phyloP scores from a whole-genome alignment of 148 eudicot species.

The Linanthus parryae region DNA sequence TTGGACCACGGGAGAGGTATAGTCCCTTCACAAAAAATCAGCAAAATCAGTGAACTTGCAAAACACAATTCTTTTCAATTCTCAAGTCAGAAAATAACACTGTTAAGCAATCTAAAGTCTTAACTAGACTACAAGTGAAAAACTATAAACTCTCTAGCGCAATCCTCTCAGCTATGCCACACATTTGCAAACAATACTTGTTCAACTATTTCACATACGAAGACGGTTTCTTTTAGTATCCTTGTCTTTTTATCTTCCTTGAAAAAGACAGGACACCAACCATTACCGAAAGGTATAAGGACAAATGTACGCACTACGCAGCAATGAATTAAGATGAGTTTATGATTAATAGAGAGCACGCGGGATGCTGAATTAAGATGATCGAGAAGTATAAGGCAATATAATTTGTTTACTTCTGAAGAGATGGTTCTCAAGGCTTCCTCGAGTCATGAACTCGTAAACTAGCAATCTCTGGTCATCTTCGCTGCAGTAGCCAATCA shows the following conservation, averaged over 20 bases:
- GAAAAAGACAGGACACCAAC: too few relatives aligned
- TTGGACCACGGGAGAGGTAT: slow-evolving; percentile 91
- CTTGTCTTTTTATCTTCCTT: too few relatives aligned
- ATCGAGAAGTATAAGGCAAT: not conserved
- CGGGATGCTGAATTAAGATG: not conserved
- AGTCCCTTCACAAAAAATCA: slow-evolving; percentile 47
- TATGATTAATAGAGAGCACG: not conserved
- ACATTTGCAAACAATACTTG: too few relatives aligned
- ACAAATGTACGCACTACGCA: too few relatives aligned
- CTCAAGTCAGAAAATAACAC: not conserved
- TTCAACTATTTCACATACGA: too few relatives aligned
- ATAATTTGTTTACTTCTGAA: slow-evolving; percentile 63
- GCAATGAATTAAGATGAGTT: too few relatives aligned
- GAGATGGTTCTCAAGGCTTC: slow-evolving; percentile 98
- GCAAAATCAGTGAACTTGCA: not conserved
- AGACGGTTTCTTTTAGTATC: too few relatives aligned
- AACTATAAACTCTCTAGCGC: too few relatives aligned
- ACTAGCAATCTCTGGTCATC: slow-evolving; percentile 96
- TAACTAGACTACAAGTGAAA: too few relatives aligned
- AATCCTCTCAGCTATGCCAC: too few relatives aligned
- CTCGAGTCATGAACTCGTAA: slow-evolving; percentile 96
- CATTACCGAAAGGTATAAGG: too few relatives aligned
- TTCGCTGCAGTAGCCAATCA: slow-evolving; percentile 87
- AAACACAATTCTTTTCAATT: not conserved
- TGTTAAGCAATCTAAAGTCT: too few relatives aligned